Conservation (phyloP, 495 filamentous ascomycete genomes). For the Penicillium atrosanguineum region DNA sequence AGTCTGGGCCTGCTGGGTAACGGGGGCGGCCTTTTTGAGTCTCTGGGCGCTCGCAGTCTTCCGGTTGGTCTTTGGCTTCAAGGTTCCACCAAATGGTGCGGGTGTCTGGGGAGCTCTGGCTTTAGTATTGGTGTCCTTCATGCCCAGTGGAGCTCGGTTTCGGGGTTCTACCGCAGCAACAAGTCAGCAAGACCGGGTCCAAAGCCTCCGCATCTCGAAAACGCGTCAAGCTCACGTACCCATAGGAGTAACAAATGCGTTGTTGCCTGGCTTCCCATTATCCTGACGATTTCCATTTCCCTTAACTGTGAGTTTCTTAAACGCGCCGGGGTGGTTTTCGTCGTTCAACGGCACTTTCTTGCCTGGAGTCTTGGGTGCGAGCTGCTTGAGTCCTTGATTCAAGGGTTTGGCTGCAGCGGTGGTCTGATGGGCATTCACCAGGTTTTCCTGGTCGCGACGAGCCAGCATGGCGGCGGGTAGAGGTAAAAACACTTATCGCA, state of each 20-base stretch:
- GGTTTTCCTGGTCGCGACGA: constrained; percentile 86
- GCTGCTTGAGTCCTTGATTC: constrained; percentile 61
- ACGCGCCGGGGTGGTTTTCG: constrained; percentile 69
- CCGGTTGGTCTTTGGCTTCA: constrained; percentile 47
- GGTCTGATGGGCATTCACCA: constrained; percentile 71
- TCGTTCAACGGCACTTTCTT: constrained; percentile 85
- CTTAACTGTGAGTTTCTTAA: constrained; percentile 64
- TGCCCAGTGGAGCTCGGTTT: constrained; percentile 77
- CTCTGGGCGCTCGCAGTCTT: constrained; percentile 52
- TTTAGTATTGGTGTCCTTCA: constrained; percentile 96
- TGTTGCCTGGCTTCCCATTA: constrained; percentile 62
- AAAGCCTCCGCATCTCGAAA: neutral
- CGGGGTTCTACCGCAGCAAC: constrained; percentile 51
- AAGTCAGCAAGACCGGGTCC: constrained; percentile 22
- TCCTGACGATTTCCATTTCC: constrained; percentile 62
- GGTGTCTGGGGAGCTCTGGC: constrained; percentile 67
- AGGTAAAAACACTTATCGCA: constrained; percentile 20
- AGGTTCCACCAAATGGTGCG: constrained; percentile 42
- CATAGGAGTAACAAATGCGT: constrained; percentile 78
- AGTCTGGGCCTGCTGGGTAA: constrained; percentile 32
- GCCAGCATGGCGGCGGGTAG: constrained; percentile 64
- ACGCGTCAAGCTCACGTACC: constrained; percentile 49
- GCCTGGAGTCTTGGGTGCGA: constrained; percentile 76
- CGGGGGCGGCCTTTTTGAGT: constrained; percentile 42
- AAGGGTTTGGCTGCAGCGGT: constrained; percentile 75